Evolutionary conservation across 352 stramenopile species (phyloP).

Genomic region (Pythium rhizo-oryzae): DNA sequence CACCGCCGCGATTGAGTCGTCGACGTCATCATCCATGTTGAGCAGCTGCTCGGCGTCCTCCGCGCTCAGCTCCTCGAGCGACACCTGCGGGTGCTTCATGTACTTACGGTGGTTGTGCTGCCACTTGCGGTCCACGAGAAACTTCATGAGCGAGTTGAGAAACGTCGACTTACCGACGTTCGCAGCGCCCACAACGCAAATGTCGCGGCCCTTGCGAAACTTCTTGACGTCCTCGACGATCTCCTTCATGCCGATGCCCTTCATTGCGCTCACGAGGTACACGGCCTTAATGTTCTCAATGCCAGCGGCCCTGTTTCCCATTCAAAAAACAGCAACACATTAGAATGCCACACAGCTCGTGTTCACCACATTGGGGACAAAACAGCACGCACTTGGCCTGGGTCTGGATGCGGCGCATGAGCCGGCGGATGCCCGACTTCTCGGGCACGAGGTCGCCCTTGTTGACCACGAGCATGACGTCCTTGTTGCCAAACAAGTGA

Average conservation of each 20-base stretch:
- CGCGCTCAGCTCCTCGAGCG: constrained; percentile 52
- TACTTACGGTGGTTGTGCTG: constrained; percentile 88
- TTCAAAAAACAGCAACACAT: too few relatives aligned
- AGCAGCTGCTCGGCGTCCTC: constrained; percentile 49
- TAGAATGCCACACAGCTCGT: too few relatives aligned
- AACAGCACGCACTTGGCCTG: constrained; percentile 70
- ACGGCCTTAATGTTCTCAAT: constrained; percentile 83
- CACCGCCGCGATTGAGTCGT: constrained; percentile 27
- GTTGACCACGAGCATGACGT: constrained; percentile 90
- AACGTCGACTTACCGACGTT: constrained; percentile 95
- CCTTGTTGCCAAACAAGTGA: constrained; percentile 90
- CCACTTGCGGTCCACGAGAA: constrained; percentile 81
- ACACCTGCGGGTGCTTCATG: constrained; percentile 72
- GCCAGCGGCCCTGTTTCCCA: constrained; percentile 50
- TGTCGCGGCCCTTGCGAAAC: constrained; percentile 73
- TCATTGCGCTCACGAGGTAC: constrained; percentile 88
- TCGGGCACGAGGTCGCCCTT: constrained; percentile 90
- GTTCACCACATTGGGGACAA: too few relatives aligned
- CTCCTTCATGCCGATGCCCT: constrained; percentile 85
- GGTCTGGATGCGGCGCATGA: constrained; percentile 81
- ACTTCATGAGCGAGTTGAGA: constrained; percentile 90
- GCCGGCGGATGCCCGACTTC: constrained; percentile 77
- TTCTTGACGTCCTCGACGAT: constrained; percentile 85
- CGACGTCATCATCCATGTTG: constrained; percentile 47
- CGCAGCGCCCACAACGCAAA: constrained; percentile 91